These are phyloP conservation scores for Carex kokanica DNA, from an alignment of 176 grass and related monocot genomes.

Conservation along the genomic window DNA sequence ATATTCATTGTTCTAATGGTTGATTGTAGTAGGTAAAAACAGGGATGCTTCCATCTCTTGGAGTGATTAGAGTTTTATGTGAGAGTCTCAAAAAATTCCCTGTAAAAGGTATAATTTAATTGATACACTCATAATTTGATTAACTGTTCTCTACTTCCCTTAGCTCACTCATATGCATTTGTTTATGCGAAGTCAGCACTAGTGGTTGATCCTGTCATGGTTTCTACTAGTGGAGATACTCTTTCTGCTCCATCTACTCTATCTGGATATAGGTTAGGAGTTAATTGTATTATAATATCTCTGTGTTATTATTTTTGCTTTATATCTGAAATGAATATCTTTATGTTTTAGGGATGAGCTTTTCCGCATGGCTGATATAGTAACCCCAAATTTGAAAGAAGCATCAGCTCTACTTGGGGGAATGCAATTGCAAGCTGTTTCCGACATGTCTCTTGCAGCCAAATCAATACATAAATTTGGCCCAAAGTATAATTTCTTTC, in stretches of 20 bases:
- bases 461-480: constrained; percentile 89
- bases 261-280: constrained; percentile 47
- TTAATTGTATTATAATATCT: neutral
- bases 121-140: neutral
- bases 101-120: constrained; percentile 66
- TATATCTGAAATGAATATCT: constrained; percentile 23
- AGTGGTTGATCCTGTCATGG: constrained; percentile 98
- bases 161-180: constrained; percentile 38
- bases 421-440: constrained; percentile 47
- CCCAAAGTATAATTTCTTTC: constrained; percentile 54
- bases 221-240: constrained; percentile 81
- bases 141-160: neutral
- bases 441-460: constrained; percentile 78
- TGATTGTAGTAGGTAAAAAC: constrained; percentile 73
- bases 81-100: constrained; percentile 64
- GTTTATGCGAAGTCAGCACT: constrained; percentile 73
- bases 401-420: constrained; percentile 72
- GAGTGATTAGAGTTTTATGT: constrained; percentile 66
- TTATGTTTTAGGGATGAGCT: constrained; percentile 64
- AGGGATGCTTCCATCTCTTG: constrained; percentile 82
- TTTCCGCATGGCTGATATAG: constrained; percentile 89
- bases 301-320: constrained; percentile 17
- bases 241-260: constrained; percentile 70
- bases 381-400: constrained; percentile 99
- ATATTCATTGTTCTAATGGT: constrained; percentile 2